These are phyloP conservation scores for Colletotrichum musicola DNA, from an alignment of 2,329 filamentous ascomycete species.

Conservation along the genomic window DNA sequence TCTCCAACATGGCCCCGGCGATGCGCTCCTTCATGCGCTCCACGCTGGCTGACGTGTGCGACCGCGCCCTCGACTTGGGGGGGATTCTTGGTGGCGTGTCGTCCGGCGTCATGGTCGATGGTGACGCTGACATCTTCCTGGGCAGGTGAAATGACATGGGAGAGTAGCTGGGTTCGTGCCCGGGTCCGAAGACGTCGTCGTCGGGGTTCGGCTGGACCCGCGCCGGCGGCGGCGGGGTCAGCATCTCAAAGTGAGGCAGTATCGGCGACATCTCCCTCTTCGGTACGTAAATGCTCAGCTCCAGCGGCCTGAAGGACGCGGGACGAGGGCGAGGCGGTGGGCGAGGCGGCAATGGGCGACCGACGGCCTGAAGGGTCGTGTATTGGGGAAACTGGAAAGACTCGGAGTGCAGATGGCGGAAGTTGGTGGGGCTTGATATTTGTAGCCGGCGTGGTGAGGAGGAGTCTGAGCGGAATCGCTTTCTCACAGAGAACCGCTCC, in stretches of 20 bases:
- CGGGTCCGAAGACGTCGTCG: conserved; percentile 50
- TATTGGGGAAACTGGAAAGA: conserved; percentile 54
- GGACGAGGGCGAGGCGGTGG: conserved; percentile 44
- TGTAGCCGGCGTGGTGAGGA: conserved; percentile 62
- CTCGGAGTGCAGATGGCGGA: conserved; percentile 68
- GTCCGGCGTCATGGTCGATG: conserved; percentile 46
- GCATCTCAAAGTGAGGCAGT: conserved; percentile 63
- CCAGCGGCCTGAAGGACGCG: conserved; percentile 64
- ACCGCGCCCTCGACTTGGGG: conserved; percentile 58
- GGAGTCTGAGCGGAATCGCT: conserved; percentile 58
- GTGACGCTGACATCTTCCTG: conserved; percentile 55
- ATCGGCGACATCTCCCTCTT: conserved; percentile 67
- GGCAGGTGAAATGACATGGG: conserved; percentile 69
- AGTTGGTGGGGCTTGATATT: conserved; percentile 71
- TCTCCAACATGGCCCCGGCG: conserved; percentile 68
- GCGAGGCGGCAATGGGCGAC: conserved; percentile 42
- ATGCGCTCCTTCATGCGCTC: conserved; percentile 67
- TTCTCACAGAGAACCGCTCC: conserved; percentile 59
- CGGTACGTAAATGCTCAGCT: conserved; percentile 66
- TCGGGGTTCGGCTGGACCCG: conserved; percentile 48
- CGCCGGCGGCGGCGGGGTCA: conserved; percentile 41
- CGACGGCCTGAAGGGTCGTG: conserved; percentile 45
- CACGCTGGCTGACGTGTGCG: conserved; percentile 60
- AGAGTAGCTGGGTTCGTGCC: conserved; percentile 61
- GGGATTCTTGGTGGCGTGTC: conserved; percentile 57